Evolutionary conservation across 2,329 filamentous ascomycete genomes (phyloP), one percentile per base, ranked within the genome.

Genomic region (Pseudogymnoascus sp.): DNA sequence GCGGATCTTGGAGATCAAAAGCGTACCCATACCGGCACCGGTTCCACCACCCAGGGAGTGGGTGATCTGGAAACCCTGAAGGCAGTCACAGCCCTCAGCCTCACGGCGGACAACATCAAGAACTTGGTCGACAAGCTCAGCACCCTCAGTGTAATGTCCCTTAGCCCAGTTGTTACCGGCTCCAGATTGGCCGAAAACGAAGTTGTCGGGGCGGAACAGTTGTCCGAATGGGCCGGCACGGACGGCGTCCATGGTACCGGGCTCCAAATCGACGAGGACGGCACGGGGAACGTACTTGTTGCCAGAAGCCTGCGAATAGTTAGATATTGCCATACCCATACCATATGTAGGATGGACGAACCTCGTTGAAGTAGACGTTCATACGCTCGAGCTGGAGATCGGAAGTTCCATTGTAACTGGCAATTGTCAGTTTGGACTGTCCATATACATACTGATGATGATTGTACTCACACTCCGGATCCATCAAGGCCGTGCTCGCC

Each of bases 81-180:
- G 92, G 85, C 90, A 96, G 84, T 99, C 94, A 75, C 94, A 97
- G 76, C 89, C 90, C 81, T 99, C 94, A 69, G 94, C 92, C 84
- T 99, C 94, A 72, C 94, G 92, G 75, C 94, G 94, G 74, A 99
- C 92, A 68, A 99, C 94, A 75, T 97, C 94, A 70, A 99, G 86
- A 69, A 99, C 94, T 74, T 96, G 84, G 82, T 99, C 94, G 69
- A 99, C 94, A 66, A 97, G 85, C 82, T 99, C 94, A 70, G 94
- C 94, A 85, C 94, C 94, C 82, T 99, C 94, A 67, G 94, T 99
- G 85, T 99, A 99, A 78, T 99, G 94, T 81, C 94, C 94, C 88
- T 97, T 99, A 78, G 94, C 94, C 94, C 94, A 99, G 87, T 97
- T 97, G 90, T 99, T 99, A 80, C 94, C 94, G 76, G 94, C 94